Evolutionary conservation across 495 filamentous ascomycete species (phyloP).

Genomic region (Hypoxylon crocopeplum): DNA sequence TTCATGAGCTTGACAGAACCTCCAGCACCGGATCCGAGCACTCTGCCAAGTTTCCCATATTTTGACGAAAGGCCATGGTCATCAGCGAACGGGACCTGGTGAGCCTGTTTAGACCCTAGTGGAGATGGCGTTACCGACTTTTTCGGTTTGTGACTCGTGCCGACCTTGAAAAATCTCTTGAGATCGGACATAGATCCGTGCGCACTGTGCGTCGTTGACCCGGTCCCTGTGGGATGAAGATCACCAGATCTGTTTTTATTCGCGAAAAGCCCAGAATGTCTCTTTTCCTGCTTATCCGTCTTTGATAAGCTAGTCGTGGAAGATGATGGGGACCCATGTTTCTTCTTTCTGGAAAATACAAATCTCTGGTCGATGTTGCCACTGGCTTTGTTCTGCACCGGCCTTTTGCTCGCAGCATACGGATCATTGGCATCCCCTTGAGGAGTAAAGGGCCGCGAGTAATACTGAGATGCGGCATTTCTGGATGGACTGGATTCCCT

Average conservation of each 20-base stretch:
- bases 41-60: conserved; percentile 93
- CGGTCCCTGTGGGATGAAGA: conserved; percentile 45
- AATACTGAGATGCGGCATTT: conserved; percentile 61
- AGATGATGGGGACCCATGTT: conserved; percentile 46
- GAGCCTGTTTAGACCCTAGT: conserved; percentile 57
- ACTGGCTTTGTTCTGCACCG: conserved; percentile 71
- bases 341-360: conserved; percentile 70
- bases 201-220: conserved; percentile 61
- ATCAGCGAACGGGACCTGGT: conserved; percentile 88
- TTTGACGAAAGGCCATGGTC: conserved; percentile 90
- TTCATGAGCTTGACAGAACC: conserved; percentile 96
- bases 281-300: conserved; percentile 50
- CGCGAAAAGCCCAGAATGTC: conserved; percentile 51
- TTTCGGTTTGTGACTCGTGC: conserved; percentile 69
- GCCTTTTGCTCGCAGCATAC: conserved; percentile 82
- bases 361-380: conserved; percentile 81
- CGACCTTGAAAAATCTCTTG: conserved; percentile 87
- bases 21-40: conserved; percentile 91
- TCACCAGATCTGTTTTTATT: conserved; percentile 40
- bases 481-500: conserved; percentile 70
- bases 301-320: conserved; percentile 54
- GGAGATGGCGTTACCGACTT: conserved; percentile 67
- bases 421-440: conserved; percentile 85
- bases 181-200: conserved; percentile 93
- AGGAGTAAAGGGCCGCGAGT: conserved; percentile 75